phyloP scores from a whole-genome alignment of 2,329 filamentous ascomycete genomes.

The Cordyceps cateniannulata region DNA sequence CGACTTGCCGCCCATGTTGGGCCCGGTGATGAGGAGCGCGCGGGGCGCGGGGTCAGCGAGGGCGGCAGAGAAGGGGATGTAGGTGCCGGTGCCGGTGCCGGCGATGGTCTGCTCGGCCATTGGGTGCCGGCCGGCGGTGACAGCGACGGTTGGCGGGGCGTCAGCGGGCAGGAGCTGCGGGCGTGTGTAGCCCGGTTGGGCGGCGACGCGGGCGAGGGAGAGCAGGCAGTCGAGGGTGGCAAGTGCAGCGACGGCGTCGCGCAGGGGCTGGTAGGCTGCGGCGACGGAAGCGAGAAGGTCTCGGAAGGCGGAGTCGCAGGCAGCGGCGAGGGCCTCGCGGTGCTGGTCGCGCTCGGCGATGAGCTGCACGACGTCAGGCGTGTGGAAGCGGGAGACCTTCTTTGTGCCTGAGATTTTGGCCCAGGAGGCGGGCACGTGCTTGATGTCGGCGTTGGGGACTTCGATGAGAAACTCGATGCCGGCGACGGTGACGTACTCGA shows the following conservation, averaged over 20 bases:
- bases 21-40: slow-evolving; percentile 85
- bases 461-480: slow-evolving; percentile 95
- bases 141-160: slow-evolving; percentile 59
- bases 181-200: slow-evolving; percentile 80
- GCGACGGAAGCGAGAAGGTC: slow-evolving; percentile 67
- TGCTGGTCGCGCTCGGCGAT: slow-evolving; percentile 88
- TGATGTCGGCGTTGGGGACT: slow-evolving; percentile 74
- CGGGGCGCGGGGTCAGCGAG: slow-evolving; percentile 61
- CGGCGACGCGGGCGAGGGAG: slow-evolving; percentile 76
- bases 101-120: slow-evolving; percentile 91
- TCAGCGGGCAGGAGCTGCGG: slow-evolving; percentile 60
- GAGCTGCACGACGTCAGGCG: slow-evolving; percentile 78
- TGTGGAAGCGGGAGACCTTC: slow-evolving; percentile 86
- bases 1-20: slow-evolving; percentile 99
- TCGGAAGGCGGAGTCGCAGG: slow-evolving; percentile 78
- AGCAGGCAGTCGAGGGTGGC: slow-evolving; percentile 85
- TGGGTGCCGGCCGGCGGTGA: slow-evolving; percentile 69
- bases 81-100: slow-evolving; percentile 76
- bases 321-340: slow-evolving; percentile 85
- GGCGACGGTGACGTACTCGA: slow-evolving; percentile 75
- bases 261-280: slow-evolving; percentile 79
- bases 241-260: slow-evolving; percentile 80
- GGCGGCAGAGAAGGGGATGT: slow-evolving; percentile 83
- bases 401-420: slow-evolving; percentile 93
- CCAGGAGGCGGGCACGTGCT: slow-evolving; percentile 90